Percentiles rank a stretch among this genome's conserved stretches.
Conservation (phyloP, 352 stramenopile genomes). For the Pythium monospermum region DNA sequence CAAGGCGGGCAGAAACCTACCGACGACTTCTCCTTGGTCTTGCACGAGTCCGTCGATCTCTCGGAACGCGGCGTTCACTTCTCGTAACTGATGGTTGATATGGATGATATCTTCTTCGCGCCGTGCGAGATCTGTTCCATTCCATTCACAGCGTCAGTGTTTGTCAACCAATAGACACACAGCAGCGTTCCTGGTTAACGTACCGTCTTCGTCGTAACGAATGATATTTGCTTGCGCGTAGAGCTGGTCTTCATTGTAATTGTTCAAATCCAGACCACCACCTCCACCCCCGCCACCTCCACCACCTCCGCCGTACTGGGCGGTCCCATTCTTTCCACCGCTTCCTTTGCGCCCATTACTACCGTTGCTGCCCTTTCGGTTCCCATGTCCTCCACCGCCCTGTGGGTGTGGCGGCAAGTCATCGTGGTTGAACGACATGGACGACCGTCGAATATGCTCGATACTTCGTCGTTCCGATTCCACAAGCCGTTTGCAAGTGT, state of each 20-base stretch:
- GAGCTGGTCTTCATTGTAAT: conserved; percentile 87
- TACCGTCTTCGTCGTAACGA: conserved; percentile 84
- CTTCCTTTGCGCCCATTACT: background rate
- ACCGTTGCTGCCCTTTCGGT: background rate
- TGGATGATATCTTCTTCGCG: conserved; percentile 85
- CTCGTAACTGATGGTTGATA: conserved; percentile 82
- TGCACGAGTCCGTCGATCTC: conserved; percentile 83
- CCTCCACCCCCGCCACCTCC: conserved; percentile 7
- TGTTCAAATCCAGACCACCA: conserved; percentile 38
- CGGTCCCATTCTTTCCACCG: conserved; percentile 2
- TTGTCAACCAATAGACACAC: background rate
- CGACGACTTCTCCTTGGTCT: conserved; percentile 71
- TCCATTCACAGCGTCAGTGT: background rate
- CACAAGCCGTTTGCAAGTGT: conserved; percentile 62
- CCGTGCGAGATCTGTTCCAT: conserved; percentile 52
- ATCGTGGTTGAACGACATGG: conserved; percentile 51
- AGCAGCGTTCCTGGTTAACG: background rate
- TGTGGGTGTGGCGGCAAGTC: conserved; percentile 10
- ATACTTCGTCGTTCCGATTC: conserved; percentile 71
- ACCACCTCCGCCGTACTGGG: conserved; percentile 1
- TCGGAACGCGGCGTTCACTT: conserved; percentile 82
- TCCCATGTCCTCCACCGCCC: conserved; percentile 3
- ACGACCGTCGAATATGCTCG: conserved; percentile 77
- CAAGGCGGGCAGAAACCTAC: conserved; percentile 19
- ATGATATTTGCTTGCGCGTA: conserved; percentile 83